Evolutionary conservation across 2,329 filamentous ascomycete species (phyloP), one percentile per base, ranked within the genome.

Genomic region (Herpotrichia juniperi): DNA sequence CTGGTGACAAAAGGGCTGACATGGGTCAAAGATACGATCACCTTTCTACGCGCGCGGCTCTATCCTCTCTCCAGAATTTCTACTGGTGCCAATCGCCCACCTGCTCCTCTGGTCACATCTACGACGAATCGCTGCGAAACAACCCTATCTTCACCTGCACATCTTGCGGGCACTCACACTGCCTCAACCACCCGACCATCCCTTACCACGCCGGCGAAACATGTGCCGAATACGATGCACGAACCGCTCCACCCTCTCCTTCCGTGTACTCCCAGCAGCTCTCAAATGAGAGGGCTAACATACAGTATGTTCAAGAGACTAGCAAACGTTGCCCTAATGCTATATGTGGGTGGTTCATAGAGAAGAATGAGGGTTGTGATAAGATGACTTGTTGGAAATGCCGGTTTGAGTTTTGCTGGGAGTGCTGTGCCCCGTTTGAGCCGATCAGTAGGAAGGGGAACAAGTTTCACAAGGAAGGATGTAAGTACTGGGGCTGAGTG

Each of bases 301-400:
- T 16, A 61, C 60, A 50, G 56, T 74, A 2, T 54, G 34, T 37
- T 4, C 37, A 64, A 35, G 40, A 56, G 14, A 57, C 67, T 14
- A 62, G 61, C n/a, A 75, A 72, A 54, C 56, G 58, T 28, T 76
- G 74, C 62, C 72, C 73, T 3, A 59, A 59, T n/a, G 53, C 49
- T 10, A 28, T 45, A 0, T 74, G 73, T 54, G 71, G 69, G 3
- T 73, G 67, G 66, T 58, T 64, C 42, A 74, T 76, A 30, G 64
- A 74, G 59, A 74, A 74, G 59, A 63, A 57, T 31, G 61, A 66
- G 12, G 73, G 73, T 3, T 76, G 74, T 46, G 73, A 75, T 59
- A 72, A 74, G 54, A 63, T 69, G 60, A 67, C 52, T 26, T 67
- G 63, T 25, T 44, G 46, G 26, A 66, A 65, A 42, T 76, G 74